Base-by-base conservation (phyloP, 2,329 filamentous ascomycete species). In the Cryphonectria parasitica region DNA sequence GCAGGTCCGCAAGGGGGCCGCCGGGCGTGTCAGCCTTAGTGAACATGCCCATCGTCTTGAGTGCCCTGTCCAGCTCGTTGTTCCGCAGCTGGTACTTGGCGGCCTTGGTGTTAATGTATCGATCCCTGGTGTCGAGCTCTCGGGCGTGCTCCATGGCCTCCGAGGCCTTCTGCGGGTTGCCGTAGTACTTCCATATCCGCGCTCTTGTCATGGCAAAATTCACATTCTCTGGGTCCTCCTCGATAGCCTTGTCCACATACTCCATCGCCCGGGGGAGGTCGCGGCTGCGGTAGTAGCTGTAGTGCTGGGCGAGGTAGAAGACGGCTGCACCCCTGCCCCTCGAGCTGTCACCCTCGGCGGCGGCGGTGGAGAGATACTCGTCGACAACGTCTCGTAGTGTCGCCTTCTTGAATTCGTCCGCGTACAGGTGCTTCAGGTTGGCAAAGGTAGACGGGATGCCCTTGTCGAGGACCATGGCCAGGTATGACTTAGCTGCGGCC, bases 41-140 rank as follows among this genome's bases (percentile, higher is more conserved):
- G 82, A 99, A 99, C 74, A 98, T 88, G 73, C 94, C 93, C 86
- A 98, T 94, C 0, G 94, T 97, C 76, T 93, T 89, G 67, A 98
- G 83, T 0, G 93, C 95, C 75, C 90, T 90, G 66, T 97, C 93
- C 77, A 93, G 96, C 78, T 98, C 90, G 80, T 98, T 90, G 81
- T 97, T 97, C 69, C 96, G 90, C 64, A 99, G 87, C 80, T 97
- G 94, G 79, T 99, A 99, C 80, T 99, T 99, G 71, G 95, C 95
- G 65, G 94, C 92, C 83, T 99, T 99, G 74, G 94, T 97, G 85
- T 99, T 99, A 86, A 98, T 98, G 80, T 98, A 97, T 61, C 96
- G 91, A 79, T 99, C 96, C 82, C 91, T 94, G 74, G 92, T 89
- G 78, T 99, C 97, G 73, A 98, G 86, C 73, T 89, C 87, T 67